phyloP scores from a whole-genome alignment of 441 rosid species.

The Populus tomentosa region DNA sequence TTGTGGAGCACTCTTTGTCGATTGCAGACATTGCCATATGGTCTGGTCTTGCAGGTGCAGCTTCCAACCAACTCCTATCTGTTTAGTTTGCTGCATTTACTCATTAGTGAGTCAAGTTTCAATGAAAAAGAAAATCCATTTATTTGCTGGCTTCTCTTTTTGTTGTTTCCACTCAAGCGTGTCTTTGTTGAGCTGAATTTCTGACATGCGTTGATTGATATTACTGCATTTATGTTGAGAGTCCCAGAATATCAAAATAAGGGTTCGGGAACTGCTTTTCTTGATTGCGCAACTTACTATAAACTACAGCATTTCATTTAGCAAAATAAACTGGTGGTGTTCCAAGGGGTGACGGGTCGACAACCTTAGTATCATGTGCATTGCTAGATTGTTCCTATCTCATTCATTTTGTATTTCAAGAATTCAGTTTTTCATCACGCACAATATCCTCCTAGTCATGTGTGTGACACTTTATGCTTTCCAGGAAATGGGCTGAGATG shows the following conservation, averaged over 20 bases:
- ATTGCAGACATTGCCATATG: slow-evolving; percentile 85
- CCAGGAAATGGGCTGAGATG: slow-evolving; percentile 80
- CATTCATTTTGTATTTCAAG: not conserved
- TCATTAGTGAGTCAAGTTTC: not conserved
- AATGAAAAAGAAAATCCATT: not conserved
- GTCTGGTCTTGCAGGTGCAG: slow-evolving; percentile 79
- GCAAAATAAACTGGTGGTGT: not conserved
- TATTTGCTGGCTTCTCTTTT: not conserved
- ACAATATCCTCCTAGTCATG: not conserved
- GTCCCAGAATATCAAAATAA: not conserved
- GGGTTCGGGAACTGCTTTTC: not conserved
- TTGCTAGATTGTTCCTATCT: not conserved
- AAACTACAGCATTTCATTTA: not conserved
- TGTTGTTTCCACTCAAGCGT: not conserved
- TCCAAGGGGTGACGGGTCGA: not conserved
- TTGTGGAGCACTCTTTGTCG: slow-evolving; percentile 62
- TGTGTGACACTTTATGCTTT: not conserved
- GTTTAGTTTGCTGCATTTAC: not conserved
- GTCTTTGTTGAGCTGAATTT: not conserved
- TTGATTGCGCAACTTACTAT: not conserved
- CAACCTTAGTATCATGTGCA: not conserved
- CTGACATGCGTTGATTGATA: not conserved
- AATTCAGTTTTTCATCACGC: not conserved
- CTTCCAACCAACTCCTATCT: slow-evolving; percentile 2
- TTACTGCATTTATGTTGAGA: not conserved